Conservation (phyloP, 805 yeast genomes). For the Lachancea mirantina region DNA sequence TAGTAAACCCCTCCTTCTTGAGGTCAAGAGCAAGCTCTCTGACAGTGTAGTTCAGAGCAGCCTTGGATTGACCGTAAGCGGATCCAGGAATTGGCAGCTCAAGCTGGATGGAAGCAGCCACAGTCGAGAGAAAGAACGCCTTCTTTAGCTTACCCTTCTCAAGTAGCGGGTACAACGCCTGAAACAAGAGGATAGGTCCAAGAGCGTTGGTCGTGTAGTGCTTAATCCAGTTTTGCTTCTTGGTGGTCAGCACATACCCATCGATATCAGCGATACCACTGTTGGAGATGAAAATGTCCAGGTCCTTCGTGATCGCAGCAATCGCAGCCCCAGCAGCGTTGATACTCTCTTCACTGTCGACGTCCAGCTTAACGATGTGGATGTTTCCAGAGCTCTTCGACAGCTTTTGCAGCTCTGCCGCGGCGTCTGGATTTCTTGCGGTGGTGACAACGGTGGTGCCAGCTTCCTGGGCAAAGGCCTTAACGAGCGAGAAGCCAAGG, state of each 20-base stretch:
- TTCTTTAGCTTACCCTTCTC: slow-evolving; percentile 16
- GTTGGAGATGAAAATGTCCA: slow-evolving; percentile 28
- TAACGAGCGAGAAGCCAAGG: slow-evolving; percentile 30
- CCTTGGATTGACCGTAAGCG: slow-evolving; percentile 34
- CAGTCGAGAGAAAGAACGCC: slow-evolving; percentile 23
- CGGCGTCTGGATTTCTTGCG: slow-evolving; percentile 1
- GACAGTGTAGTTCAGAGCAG: slow-evolving; percentile 32
- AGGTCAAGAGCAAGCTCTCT: slow-evolving; percentile 25
- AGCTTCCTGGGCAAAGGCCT: slow-evolving; percentile 14
- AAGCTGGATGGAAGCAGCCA: slow-evolving; percentile 20
- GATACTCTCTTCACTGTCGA: slow-evolving; percentile 14
- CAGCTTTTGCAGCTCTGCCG: slow-evolving; percentile 14
- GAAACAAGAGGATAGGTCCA: slow-evolving; percentile 10
- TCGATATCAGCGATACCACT: slow-evolving; percentile 25
- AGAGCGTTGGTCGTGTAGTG: slow-evolving; percentile 12
- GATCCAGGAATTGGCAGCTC: slow-evolving; percentile 13
- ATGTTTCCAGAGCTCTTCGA: slow-evolving; percentile 12
- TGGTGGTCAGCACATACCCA: slow-evolving; percentile 18
- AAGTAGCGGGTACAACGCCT: slow-evolving; percentile 18
- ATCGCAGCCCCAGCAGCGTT: slow-evolving; percentile 10
- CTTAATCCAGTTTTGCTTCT: slow-evolving; percentile 7
- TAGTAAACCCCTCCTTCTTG: slow-evolving; percentile 21
- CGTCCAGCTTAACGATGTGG: slow-evolving; percentile 18
- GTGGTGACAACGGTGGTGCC: slow-evolving; percentile 18
- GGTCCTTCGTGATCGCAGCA: slow-evolving; percentile 11